A percentile compares a stretch with the other conserved stretches of the same genome.
Evolutionary conservation across 2,329 filamentous ascomycete genomes (phyloP).

Genomic region (Diaporthe velutina): DNA sequence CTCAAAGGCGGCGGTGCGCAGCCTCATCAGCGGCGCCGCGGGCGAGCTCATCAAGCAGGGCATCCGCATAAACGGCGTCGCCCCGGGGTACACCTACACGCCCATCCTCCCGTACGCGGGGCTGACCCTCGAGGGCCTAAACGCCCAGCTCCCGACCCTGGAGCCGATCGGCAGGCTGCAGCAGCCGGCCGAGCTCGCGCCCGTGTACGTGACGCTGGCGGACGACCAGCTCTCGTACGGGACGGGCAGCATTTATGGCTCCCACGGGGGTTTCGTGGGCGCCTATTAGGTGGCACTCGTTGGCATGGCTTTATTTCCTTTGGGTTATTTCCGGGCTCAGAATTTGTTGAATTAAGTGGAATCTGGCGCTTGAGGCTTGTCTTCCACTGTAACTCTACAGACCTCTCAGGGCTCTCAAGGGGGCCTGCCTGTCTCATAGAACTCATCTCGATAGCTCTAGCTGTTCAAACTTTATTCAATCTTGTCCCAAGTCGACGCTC

Average conservation of each 20-base stretch:
- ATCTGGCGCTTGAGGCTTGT: not conserved
- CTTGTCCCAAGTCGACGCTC: not conserved
- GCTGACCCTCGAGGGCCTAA: not conserved
- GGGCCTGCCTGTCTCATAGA: not conserved
- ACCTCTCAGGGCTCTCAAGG: not conserved
- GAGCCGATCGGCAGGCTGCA: not conserved
- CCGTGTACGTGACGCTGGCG: not conserved
- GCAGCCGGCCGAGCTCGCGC: constrained; percentile 12
- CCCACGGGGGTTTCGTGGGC: not conserved
- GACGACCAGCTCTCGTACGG: not conserved
- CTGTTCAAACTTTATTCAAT: no score
- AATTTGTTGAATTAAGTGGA: not conserved
- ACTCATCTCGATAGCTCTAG: not conserved
- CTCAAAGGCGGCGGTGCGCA: not conserved
- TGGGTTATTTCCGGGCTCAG: not conserved
- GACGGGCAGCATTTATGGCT: not conserved
- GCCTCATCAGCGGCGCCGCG: not conserved
- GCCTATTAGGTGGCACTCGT: not conserved
- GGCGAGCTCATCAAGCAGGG: not conserved
- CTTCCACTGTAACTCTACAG: not conserved
- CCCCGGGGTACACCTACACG: not conserved
- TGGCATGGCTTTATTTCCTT: not conserved
- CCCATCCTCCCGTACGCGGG: not conserved
- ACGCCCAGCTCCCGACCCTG: not conserved
- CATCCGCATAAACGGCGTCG: constrained; percentile 8